Evolutionary conservation across 352 stramenopile genomes (phyloP).

Genomic region (Phytopythium oedochilum): DNA sequence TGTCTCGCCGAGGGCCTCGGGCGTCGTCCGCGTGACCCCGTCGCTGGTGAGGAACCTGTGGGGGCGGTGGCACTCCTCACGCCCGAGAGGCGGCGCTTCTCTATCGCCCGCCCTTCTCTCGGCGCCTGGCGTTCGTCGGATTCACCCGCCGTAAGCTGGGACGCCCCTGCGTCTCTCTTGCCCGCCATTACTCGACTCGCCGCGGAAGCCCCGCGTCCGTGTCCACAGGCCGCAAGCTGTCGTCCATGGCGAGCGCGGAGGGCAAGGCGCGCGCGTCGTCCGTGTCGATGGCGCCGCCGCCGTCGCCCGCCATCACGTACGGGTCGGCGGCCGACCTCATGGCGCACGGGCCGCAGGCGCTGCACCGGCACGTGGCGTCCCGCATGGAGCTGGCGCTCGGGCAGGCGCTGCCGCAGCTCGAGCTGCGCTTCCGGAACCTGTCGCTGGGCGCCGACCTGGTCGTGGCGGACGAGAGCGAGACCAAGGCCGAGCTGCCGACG

Average conservation of each 20-base stretch:
- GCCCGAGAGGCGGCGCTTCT: too few species aligned
- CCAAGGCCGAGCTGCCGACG: conserved; percentile 22
- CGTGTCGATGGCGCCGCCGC: background rate
- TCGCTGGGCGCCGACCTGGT: conserved; percentile 12
- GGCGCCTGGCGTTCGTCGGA: background rate
- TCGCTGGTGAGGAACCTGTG: too few species aligned
- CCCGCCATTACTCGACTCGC: background rate
- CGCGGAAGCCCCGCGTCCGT: background rate
- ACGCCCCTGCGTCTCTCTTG: conserved; percentile 3
- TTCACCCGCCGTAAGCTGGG: too few species aligned
- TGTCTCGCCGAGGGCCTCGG: too few species aligned
- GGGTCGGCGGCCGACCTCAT: conserved; percentile 10
- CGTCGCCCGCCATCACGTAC: conserved; percentile 10
- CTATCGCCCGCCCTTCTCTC: background rate
- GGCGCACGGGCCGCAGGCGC: conserved; percentile 16
- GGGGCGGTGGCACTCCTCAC: too few species aligned
- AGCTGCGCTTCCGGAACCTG: conserved; percentile 23
- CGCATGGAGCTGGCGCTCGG: conserved; percentile 23
- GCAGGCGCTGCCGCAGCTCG: conserved; percentile 24
- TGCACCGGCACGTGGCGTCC: conserved; percentile 20
- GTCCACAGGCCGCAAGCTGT: background rate
- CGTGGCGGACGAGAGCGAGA: conserved; percentile 7
- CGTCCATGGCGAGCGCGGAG: background rate
- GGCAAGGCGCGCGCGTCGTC: background rate
- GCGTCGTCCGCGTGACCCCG: background rate